phyloP scores from a whole-genome alignment of 345 rosid species.

The Heritiera fomes region DNA sequence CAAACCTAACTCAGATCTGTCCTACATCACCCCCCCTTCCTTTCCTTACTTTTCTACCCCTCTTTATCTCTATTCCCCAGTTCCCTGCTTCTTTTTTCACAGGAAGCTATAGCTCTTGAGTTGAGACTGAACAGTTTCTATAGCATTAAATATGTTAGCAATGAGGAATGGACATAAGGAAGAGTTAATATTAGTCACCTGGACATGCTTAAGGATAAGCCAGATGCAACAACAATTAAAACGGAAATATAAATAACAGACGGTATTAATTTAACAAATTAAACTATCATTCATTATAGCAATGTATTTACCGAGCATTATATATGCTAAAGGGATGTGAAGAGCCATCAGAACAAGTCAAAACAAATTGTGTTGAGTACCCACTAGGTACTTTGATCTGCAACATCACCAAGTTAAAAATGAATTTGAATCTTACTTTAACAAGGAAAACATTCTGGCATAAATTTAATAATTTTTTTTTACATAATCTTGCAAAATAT shows the following conservation, averaged over 20 bases:
- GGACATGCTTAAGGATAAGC: background rate
- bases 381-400: conserved; percentile 92
- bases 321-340: conserved; percentile 67
- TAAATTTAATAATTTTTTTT: background rate
- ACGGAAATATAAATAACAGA: background rate
- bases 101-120: background rate
- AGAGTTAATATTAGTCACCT: background rate
- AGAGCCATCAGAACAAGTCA: conserved; percentile 73
- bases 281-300: background rate
- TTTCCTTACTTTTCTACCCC: background rate
- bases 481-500: background rate
- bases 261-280: background rate
- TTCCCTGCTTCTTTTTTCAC: background rate
- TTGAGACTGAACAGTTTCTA: background rate
- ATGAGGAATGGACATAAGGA: background rate
- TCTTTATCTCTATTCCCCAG: background rate
- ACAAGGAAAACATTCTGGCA: background rate
- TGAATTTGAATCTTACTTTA: background rate
- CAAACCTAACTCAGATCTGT: too few species aligned
- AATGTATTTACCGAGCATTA: conserved; percentile 53
- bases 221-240: background rate
- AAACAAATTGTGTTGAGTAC: conserved; percentile 71
- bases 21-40: too few species aligned
- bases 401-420: conserved; percentile 25
- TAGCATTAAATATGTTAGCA: background rate